Base-by-base conservation (phyloP, 306 rosid genomes). In the Astragalus membranaceus region DNA sequence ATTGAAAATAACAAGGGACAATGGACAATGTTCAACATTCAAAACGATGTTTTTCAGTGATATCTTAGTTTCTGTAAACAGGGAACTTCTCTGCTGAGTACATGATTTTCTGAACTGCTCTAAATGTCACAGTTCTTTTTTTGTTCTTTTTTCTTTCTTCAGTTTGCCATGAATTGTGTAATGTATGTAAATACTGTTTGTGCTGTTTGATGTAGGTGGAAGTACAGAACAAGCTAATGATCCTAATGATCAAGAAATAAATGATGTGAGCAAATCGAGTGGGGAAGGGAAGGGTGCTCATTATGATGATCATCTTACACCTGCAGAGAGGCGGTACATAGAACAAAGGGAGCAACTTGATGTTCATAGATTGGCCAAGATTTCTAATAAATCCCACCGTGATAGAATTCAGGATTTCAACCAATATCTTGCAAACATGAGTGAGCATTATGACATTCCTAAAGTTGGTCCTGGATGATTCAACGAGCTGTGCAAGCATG, bases 361-460 rank as follows among this genome's bases (percentile, higher is more conserved):
- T 76, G 89, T 79, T 55, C 79, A 93, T 37, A 88, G 84, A 81
- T 65, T 93, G 85, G 92, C 96, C 4, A 93, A 93, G 89, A 85
- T 83, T 5, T 39, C 98, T 2, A 85, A 93, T 46, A 93, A 93
- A 67, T 93, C 98, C 61, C 97, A 93, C 78, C 98, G 97, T 16
- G 98, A 93, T 70, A 84, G 94, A 75, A 93, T 93, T 79, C 96
- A 93, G 66, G 98, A 90, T 79, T 93, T 93, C 87, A 93, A 93
- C 65, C 96, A 93, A 72, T 90, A 90, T 82, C 91, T 93, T 10
- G 98, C 98, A 14, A 93, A 93, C 84, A 90, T 93, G 96, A 93
- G 98, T 30, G 98, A 93, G 96, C 98, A 93, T 74, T 93, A 93
- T 80, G 98, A 93, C 81, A 93, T 93, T 74, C 96, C 98, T 57